Conservation (phyloP, 1,284 basidiomycete genomes). For the Schizophyllum amplum region DNA sequence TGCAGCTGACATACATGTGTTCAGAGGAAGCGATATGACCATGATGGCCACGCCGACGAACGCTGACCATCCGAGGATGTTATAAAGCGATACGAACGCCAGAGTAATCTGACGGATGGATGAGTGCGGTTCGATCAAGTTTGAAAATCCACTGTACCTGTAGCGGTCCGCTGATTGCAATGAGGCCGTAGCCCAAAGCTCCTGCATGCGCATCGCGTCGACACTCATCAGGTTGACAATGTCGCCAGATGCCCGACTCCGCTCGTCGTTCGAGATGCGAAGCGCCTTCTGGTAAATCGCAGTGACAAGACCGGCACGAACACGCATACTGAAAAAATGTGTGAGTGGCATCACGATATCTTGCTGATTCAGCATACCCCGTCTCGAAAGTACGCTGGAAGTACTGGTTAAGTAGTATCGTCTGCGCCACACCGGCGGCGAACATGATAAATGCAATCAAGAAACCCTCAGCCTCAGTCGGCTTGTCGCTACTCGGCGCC, state of each 20-base stretch:
- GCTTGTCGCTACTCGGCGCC: not conserved
- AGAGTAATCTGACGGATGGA: slow-evolving; percentile 60
- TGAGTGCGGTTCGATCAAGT: not conserved
- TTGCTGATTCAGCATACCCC: slow-evolving; percentile 31
- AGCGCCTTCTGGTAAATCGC: slow-evolving; percentile 85
- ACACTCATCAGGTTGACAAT: slow-evolving; percentile 94
- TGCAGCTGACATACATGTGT: slow-evolving; percentile 39
- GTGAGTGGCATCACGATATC: not conserved
- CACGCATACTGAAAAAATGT: slow-evolving; percentile 55
- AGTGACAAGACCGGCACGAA: slow-evolving; percentile 82
- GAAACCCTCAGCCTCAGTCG: slow-evolving; percentile 47
- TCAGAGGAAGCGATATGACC: slow-evolving; percentile 76
- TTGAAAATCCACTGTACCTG: slow-evolving; percentile 33
- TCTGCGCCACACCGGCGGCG: slow-evolving; percentile 66
- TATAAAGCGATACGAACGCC: slow-evolving; percentile 86
- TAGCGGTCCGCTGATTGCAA: slow-evolving; percentile 62
- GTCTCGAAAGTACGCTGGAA: slow-evolving; percentile 78
- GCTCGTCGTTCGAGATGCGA: slow-evolving; percentile 78
- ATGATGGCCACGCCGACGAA: slow-evolving; percentile 93
- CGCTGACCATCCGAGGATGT: slow-evolving; percentile 85
- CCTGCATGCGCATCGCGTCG: slow-evolving; percentile 79
- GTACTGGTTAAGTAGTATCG: slow-evolving; percentile 84
- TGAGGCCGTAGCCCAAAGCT: slow-evolving; percentile 79
- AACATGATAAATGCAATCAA: slow-evolving; percentile 79
- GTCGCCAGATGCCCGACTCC: slow-evolving; percentile 77